Conservation (phyloP, 2,329 filamentous ascomycete species). For the Lasiodiplodia sp. region DNA sequence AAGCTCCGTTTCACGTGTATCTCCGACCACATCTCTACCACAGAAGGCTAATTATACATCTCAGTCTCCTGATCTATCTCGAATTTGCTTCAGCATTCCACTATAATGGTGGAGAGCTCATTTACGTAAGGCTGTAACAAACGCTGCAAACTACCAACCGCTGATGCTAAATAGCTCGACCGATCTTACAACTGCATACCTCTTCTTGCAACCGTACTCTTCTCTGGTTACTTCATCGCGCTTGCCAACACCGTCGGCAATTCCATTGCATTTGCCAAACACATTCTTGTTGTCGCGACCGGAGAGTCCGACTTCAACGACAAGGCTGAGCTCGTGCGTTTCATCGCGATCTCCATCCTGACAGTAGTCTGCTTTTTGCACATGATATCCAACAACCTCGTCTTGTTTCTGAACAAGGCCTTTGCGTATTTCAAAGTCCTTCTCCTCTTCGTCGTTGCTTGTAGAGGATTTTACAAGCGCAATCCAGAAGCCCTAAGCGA, state of each 20-base stretch:
- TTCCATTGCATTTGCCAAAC: constrained; percentile 45
- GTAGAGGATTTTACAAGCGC: neutral
- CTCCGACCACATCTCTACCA: no score
- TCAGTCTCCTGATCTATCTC: constrained; percentile 51
- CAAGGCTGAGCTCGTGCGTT: constrained; percentile 39
- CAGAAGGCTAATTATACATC: neutral
- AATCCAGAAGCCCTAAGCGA: neutral
- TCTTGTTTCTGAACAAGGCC: constrained; percentile 47
- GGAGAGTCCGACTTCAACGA: neutral
- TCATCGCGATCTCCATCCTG: constrained; percentile 45
- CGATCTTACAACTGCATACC: constrained; percentile 32
- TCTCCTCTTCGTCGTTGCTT: constrained; percentile 37
- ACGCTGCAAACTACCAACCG: constrained; percentile 3
- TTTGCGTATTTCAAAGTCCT: constrained; percentile 49
- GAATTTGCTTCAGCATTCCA: constrained; percentile 61
- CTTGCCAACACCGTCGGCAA: constrained; percentile 49
- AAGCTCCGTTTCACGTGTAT: no score
- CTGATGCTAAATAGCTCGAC: neutral
- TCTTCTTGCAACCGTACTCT: constrained; percentile 48
- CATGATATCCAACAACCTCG: constrained; percentile 38
- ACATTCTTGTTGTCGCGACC: constrained; percentile 38
- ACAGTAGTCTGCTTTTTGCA: constrained; percentile 49
- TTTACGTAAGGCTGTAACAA: constrained; percentile 49
- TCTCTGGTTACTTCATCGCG: constrained; percentile 48
- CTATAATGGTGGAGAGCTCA: constrained; percentile 50